Evolutionary conservation across 2,329 filamentous ascomycete species (phyloP).

Genomic region (Fusarium xylarioides): DNA sequence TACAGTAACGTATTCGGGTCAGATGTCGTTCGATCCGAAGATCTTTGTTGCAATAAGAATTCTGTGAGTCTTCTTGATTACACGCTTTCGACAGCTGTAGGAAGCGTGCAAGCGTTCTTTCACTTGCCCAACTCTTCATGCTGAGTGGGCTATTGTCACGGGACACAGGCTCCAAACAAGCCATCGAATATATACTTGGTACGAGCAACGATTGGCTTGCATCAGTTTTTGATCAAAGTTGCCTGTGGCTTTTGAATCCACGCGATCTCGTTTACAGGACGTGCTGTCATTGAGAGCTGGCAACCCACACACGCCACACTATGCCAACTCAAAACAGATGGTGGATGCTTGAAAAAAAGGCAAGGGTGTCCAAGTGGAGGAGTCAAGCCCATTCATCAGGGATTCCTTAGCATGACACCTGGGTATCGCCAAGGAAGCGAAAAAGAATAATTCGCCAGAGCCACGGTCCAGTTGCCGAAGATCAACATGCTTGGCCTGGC

Average conservation of each 20-base stretch:
- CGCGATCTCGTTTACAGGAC: constrained; percentile 20
- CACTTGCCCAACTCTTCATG: background rate
- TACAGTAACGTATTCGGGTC: background rate
- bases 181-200: background rate
- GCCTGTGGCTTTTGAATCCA: constrained; percentile 20
- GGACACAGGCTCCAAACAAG: background rate
- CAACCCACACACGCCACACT: constrained; percentile 7
- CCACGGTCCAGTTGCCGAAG: constrained; percentile 18
- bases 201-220: background rate
- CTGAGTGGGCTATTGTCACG: background rate
- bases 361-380: constrained; percentile 32
- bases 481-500: constrained; percentile 12
- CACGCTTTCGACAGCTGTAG: background rate
- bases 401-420: constrained; percentile 27
- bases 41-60: background rate
- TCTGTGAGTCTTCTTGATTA: background rate
- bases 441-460: constrained; percentile 43
- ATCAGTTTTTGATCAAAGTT: constrained; percentile 16
- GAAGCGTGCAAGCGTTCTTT: background rate
- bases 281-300: constrained; percentile 4
- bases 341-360: constrained; percentile 21
- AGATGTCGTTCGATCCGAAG: background rate
- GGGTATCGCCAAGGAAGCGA: constrained; percentile 41
- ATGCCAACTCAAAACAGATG: constrained; percentile 30
- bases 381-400: constrained; percentile 24